Evolutionary conservation across 2,329 filamentous ascomycete species (phyloP).

Genomic region (Sarocladium brachiariae): DNA sequence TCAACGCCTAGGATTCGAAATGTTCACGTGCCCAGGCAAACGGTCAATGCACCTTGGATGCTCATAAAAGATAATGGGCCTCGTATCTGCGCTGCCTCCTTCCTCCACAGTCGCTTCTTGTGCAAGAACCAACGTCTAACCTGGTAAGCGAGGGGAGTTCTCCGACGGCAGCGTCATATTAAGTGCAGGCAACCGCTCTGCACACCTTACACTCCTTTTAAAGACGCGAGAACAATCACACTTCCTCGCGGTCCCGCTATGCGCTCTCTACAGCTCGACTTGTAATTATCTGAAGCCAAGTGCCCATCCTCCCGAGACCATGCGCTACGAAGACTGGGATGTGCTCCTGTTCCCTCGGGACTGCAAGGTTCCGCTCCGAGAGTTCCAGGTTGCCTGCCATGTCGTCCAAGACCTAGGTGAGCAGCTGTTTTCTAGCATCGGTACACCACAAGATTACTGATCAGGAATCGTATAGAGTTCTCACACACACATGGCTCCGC

Average conservation of each 20-base stretch:
- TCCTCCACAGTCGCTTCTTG: background rate
- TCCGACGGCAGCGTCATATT: background rate
- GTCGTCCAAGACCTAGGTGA: conserved; percentile 48
- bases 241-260: no score
- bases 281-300: no score
- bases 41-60: no score
- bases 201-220: background rate
- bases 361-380: conserved; percentile 65
- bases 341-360: conserved; percentile 68
- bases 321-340: conserved; percentile 86
- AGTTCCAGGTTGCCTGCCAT: conserved; percentile 75
- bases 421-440: conserved; percentile 8
- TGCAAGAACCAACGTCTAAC: background rate
- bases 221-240: no score
- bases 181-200: background rate
- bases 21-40: no score
- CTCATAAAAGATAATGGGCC: background rate
- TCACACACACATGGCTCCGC: conserved; percentile 40
- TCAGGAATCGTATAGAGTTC: conserved; percentile 36
- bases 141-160: background rate
- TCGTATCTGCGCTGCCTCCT: background rate
- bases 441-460: background rate
- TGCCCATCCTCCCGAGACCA: conserved; percentile 25
- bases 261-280: no score
- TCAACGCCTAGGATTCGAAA: no score